Percentiles rank a stretch among this genome's conserved stretches.
Evolutionary conservation across 129 eudicot species (phyloP).

Genomic region (Centella asiatica): DNA sequence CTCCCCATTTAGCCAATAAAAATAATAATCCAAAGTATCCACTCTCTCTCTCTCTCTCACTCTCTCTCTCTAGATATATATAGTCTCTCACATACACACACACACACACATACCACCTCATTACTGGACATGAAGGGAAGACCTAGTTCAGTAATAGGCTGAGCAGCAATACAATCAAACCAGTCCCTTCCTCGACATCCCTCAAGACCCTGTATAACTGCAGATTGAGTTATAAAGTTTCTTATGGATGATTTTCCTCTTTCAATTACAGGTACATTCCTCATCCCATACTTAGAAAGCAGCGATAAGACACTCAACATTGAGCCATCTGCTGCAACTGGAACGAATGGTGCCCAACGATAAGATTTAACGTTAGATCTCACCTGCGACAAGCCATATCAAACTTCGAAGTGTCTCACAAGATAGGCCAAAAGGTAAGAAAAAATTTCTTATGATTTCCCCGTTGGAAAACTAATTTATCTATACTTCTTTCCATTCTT

Average conservation of each 20-base stretch:
- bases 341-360: slow-evolving; percentile 75
- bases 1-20: neutral
- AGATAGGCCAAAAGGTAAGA: neutral
- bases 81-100: too few species aligned
- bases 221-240: slow-evolving; percentile 89
- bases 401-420: neutral
- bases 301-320: slow-evolving; percentile 79
- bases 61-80: too few species aligned
- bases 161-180: slow-evolving; percentile 69
- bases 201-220: slow-evolving; percentile 77
- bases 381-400: slow-evolving; percentile 39
- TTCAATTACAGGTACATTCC: slow-evolving; percentile 85
- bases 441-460: neutral
- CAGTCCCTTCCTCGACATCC: slow-evolving; percentile 84
- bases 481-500: neutral
- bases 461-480: neutral
- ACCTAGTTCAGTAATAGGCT: slow-evolving; percentile 67
- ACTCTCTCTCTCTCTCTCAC: too few species aligned
- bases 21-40: too few species aligned
- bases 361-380: slow-evolving; percentile 64
- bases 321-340: slow-evolving; percentile 66
- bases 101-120: slow-evolving; percentile 32
- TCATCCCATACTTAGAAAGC: slow-evolving; percentile 73
- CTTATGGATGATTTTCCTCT: slow-evolving; percentile 45
- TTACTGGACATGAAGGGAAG: slow-evolving; percentile 72